Evolutionary conservation across 352 stramenopile species (phyloP).

Genomic region (Phytophthora idaei): DNA sequence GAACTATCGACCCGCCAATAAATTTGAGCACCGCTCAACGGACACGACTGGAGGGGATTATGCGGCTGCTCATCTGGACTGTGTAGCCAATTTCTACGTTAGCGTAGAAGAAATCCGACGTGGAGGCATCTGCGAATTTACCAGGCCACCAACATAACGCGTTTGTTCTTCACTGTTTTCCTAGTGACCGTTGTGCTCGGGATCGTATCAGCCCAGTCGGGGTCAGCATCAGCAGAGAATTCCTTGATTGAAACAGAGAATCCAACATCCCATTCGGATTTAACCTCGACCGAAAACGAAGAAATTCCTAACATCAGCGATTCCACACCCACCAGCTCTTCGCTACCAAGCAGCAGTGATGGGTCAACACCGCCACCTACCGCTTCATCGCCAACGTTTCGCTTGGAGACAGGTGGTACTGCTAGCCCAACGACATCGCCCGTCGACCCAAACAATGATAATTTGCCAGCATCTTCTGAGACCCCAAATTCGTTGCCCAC

Average conservation of each 20-base stretch:
- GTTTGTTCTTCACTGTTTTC: constrained; percentile 1
- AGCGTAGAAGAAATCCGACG: background rate
- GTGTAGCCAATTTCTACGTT: constrained; percentile 4
- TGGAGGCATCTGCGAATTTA: constrained; percentile 5
- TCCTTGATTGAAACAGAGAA: constrained; percentile 1
- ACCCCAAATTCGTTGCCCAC: background rate
- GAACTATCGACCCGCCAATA: background rate
- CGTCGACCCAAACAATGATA: background rate
- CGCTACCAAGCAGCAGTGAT: background rate
- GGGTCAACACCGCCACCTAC: background rate
- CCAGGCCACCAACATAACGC: background rate
- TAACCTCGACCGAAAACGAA: background rate
- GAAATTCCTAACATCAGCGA: background rate
- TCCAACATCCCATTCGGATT: background rate
- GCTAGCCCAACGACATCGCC: background rate
- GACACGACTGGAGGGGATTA: background rate
- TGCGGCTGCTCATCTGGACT: constrained; percentile 4
- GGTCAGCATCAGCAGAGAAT: background rate
- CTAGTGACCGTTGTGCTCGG: background rate
- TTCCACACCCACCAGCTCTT: constrained; percentile 1
- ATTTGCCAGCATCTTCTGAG: constrained; percentile 2
- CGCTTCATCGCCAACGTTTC: background rate
- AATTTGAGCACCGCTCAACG: constrained; percentile 8
- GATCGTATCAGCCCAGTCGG: background rate
- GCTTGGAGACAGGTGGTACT: background rate